Base-by-base conservation (phyloP, 345 rosid species). In the Syzygium aromaticum region DNA sequence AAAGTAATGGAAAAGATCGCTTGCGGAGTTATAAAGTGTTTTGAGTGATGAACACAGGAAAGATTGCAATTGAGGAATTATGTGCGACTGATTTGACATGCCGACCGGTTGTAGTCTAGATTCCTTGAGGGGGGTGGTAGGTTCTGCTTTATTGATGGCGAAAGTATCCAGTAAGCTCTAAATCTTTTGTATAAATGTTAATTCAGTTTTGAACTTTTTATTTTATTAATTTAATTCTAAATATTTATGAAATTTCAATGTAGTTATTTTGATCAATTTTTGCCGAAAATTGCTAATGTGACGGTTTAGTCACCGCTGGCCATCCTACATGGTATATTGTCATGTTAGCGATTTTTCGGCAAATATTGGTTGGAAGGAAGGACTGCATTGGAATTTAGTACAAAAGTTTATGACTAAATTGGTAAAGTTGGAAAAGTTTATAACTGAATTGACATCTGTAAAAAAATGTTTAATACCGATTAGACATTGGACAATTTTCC, bases 281-380 rank as follows among this genome's bases (percentile, higher is more conserved):
- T 0, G 0, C 1, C 3, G 0, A 1, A 57, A 57, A 57, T 57
- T 1, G 6, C 1, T 57, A 57, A 57, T 11, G 14, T 10, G n/a
- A 0, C 13, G 4, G 0, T 56, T 2, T 1, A 23, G 4, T 57
- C 28, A 57, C 25, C 2, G 0, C 1, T 13, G 25, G 25, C 25
- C 63, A 14, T 57, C 63, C 28, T 25, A 57, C 2, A 2, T 4
- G 63, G 21, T 19, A 19, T 7, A 19, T 0, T 19, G 21, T 19
- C 23, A 54, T 3, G 0, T 57, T 1, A 1, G 14, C 25, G 14
- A 57, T 57, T 2, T 57, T 57, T 25, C 40, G 6, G 25, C 6
- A 57, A 57, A 57, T 23, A 57, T 57, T 57, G 28, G 25, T 25
- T 0, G 14, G 28, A 57, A 57, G 25, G 14, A 57, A 57, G 4